Evolutionary conservation across 176 grass and related monocot genomes (phyloP).

Genomic region (Coix lacrymajobi): DNA sequence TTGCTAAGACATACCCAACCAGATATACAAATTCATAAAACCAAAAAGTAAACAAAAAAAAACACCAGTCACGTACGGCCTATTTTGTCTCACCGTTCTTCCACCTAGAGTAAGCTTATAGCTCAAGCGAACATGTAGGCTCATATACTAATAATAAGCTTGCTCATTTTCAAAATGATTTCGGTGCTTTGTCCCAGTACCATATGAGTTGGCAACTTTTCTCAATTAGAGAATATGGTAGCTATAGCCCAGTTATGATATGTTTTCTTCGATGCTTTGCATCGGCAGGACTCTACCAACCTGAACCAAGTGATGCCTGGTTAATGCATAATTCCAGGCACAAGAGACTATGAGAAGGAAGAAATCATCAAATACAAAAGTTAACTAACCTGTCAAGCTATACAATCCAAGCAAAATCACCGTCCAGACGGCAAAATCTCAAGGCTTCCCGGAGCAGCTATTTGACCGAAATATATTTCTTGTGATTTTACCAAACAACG

Average conservation of each 20-base stretch:
- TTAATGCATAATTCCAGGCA: not conserved
- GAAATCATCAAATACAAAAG: not conserved
- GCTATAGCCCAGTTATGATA: no score
- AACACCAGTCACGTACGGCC: not conserved
- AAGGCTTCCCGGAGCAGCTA: slow-evolving; percentile 19
- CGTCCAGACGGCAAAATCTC: not conserved
- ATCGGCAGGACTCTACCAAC: slow-evolving; percentile 6
- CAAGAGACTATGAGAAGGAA: not conserved
- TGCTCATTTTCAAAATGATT: slow-evolving; percentile 22
- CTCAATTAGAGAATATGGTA: no score
- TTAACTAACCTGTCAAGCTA: not conserved
- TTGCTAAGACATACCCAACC: not conserved
- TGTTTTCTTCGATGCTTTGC: slow-evolving; percentile 6
- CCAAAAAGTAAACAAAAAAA: not conserved
- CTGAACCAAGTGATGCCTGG: not conserved
- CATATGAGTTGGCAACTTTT: no score
- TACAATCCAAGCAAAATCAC: slow-evolving; percentile 16
- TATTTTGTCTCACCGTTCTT: not conserved
- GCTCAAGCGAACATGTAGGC: not conserved
- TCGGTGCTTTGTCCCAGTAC: no score
- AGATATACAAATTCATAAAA: not conserved
- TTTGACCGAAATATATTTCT: slow-evolving; percentile 31
- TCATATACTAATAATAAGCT: no score
- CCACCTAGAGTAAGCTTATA: no score
- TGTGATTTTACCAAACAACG: not conserved